Percentiles rank a stretch among this genome's conserved stretches.
Conservation (phyloP, 306 rosid species). For the Pachyrhizus erosus region DNA sequence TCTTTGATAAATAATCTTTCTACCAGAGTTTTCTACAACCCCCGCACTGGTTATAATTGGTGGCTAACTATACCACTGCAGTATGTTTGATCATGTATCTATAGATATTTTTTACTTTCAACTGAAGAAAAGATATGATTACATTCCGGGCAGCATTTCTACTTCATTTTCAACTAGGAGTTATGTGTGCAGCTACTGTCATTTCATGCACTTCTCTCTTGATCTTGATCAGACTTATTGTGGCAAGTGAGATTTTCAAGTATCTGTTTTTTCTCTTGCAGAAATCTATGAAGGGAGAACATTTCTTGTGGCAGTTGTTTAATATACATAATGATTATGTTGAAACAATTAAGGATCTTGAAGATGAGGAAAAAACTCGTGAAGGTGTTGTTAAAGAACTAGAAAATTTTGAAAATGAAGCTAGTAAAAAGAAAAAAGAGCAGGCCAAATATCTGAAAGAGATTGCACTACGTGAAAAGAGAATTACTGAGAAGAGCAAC, state of each 20-base stretch:
- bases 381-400: constrained; percentile 75
- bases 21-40: not conserved
- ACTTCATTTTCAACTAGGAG: constrained; percentile 25
- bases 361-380: constrained; percentile 70
- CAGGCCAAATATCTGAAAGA: constrained; percentile 83
- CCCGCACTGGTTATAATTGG: constrained; percentile 12
- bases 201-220: constrained; percentile 30
- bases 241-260: constrained; percentile 27
- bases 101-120: constrained; percentile 5
- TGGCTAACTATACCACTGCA: not conserved
- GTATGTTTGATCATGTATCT: constrained; percentile 9
- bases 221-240: constrained; percentile 3
- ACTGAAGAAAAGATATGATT: not conserved
- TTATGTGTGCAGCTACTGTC: constrained; percentile 19
- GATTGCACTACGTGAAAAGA: constrained; percentile 74
- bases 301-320: constrained; percentile 89
- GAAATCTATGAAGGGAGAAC: constrained; percentile 86
- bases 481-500: constrained; percentile 73
- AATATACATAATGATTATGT: constrained; percentile 77
- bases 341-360: constrained; percentile 75
- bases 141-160: constrained; percentile 3
- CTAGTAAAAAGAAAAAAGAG: constrained; percentile 84
- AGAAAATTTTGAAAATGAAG: constrained; percentile 71
- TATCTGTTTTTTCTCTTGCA: constrained; percentile 51
- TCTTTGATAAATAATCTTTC: constrained; percentile 3